Evolutionary conservation across 768 basidiomycete species (phyloP), one percentile per base, ranked within the genome.

Genomic region (Coprinellus micaceus): DNA sequence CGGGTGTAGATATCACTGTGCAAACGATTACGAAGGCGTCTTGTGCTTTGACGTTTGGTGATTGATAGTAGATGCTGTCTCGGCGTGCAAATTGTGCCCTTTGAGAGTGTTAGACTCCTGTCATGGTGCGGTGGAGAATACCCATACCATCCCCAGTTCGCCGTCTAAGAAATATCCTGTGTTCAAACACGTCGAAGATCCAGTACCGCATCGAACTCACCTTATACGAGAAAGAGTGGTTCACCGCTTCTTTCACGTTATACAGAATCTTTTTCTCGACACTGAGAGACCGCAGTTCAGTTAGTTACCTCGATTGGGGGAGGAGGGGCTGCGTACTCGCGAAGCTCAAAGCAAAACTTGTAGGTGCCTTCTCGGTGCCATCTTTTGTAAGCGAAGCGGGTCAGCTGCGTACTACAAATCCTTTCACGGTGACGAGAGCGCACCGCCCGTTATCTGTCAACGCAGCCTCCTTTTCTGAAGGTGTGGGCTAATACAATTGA

Each of bases 321-420:
- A 22, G 22, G 4, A 47, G 39, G n/a, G 25, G 40, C 7, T 21
- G 33, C 63, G 61, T 61, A 85, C 89, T 82, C 88, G 64, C 83
- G 81, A 61, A 94, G 74, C 65, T 93, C 91, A 62, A 94, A 93
- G 58, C 80, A 84, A 68, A 94, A 94, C 64, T 85, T 91, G 73
- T 83, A 94, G n/a, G 87, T 72, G 1, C 91, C 91, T 56, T 91
- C 88, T 15, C 92, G 82, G n/a, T 80, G 70, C 91, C 91, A 94
- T 73, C 88, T 92, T 56, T 29, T n/a, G 26, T 9, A 19, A 26
- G 17, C 39, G 19, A 7, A 19, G 21, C 9, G 19, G 10, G 19
- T n/a, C 17, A 3, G 21, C 12, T 10, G 7, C 7, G 13, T 10
- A 44, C 4, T 22, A 33, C 19, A 24, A 9, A n/a, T 44, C 5